These are phyloP conservation scores for Podospora appendiculata DNA, from an alignment of 495 filamentous ascomycete species.

Conservation along the genomic window DNA sequence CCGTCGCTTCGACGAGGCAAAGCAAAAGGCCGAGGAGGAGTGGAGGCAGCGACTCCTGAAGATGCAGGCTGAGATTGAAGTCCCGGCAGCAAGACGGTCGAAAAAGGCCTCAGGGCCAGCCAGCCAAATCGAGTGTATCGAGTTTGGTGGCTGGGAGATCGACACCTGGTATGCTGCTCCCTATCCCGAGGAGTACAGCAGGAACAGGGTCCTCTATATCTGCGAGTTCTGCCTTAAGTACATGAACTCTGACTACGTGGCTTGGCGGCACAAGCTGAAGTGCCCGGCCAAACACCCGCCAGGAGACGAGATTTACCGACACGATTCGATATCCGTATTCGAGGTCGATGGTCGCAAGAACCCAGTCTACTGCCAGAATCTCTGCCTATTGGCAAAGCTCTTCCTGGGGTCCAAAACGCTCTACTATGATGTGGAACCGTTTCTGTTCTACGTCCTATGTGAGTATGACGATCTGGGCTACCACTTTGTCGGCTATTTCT, in stretches of 20 bases:
- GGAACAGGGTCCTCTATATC: constrained; percentile 90
- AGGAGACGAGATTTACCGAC: constrained; percentile 96
- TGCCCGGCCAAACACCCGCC: constrained; percentile 94
- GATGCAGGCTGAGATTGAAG: constrained; percentile 37
- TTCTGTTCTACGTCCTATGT: constrained; percentile 97
- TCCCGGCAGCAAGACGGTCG: constrained; percentile 35
- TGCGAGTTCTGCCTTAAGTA: constrained; percentile 99
- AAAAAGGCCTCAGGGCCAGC: constrained; percentile 74
- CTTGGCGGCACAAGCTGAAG: constrained; percentile 96
- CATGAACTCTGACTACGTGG: constrained; percentile 97
- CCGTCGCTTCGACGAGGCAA: constrained; percentile 77
- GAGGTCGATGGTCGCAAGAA: constrained; percentile 97
- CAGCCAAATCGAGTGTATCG: constrained; percentile 97
- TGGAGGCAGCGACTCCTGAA: constrained; percentile 58
- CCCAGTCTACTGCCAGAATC: constrained; percentile 93
- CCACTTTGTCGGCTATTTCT: constrained; percentile 98
- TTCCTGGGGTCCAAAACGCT: constrained; percentile 96
- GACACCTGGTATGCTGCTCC: constrained; percentile 99
- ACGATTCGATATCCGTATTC: constrained; percentile 87
- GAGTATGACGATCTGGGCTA: constrained; percentile 90
- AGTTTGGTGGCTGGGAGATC: constrained; percentile 94
- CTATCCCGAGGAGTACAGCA: constrained; percentile 96
- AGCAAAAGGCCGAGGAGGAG: constrained; percentile 81
- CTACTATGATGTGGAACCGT: constrained; percentile 98
- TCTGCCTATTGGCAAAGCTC: constrained; percentile 91